Evolutionary conservation across 2,329 filamentous ascomycete species (phyloP).

Genomic region (Botrytis byssoidea): DNA sequence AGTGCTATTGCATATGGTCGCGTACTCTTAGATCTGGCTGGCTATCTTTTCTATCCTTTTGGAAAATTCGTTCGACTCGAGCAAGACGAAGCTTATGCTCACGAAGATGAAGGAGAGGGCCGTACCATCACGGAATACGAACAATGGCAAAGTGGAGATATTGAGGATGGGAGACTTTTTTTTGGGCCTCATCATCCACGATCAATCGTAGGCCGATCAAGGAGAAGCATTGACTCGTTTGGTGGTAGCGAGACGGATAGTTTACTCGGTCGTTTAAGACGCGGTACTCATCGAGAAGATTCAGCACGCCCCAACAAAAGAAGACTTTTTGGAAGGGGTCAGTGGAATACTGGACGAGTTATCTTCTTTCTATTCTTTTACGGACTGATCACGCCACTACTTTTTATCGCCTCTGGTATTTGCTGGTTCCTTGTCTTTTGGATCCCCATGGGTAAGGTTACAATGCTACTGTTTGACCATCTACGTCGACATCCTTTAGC

Average conservation of each 20-base stretch:
- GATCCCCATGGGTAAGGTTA: conserved; percentile 98
- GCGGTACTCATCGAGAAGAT: conserved; percentile 47
- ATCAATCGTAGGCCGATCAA: conserved; percentile 80
- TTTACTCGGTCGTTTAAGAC: conserved; percentile 67
- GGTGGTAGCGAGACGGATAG: conserved; percentile 81
- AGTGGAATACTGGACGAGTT: conserved; percentile 93
- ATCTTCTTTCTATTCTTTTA: conserved; percentile 98
- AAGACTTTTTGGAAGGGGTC: conserved; percentile 86
- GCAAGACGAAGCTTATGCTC: conserved; percentile 88
- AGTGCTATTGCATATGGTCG: conserved; percentile 84
- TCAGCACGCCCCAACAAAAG: conserved; percentile 61
- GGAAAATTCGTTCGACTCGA: conserved; percentile 93
- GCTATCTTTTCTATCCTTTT: conserved; percentile 93
- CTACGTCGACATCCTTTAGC: conserved; percentile 89
- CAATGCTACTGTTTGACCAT: conserved; percentile 84
- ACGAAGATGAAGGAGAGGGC: conserved; percentile 93
- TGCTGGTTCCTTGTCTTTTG: conserved; percentile 98
- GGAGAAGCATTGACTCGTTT: conserved; percentile 80
- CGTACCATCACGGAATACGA: conserved; percentile 98
- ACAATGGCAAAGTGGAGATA: conserved; percentile 96
- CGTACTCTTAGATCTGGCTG: conserved; percentile 78
- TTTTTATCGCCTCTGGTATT: conserved; percentile 80
- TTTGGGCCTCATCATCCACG: conserved; percentile 76
- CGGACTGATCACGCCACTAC: conserved; percentile 79
- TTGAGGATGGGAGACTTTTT: conserved; percentile 93